These are phyloP conservation scores for Lathyrus tuberosus DNA, from an alignment of 306 rosid genomes.

Conservation along the genomic window DNA sequence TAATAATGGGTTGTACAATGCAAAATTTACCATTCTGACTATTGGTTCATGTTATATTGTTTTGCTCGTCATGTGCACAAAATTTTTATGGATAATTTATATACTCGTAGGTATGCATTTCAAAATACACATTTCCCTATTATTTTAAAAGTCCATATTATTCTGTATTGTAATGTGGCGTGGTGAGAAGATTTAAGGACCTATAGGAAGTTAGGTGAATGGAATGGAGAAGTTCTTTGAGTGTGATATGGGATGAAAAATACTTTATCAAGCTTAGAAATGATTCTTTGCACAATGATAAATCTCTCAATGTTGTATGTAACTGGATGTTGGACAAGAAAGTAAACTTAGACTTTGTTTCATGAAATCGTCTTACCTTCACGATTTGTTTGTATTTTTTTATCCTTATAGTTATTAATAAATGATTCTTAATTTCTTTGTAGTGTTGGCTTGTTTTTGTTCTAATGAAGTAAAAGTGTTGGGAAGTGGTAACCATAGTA, in stretches of 20 bases:
- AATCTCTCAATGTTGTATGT: too few relatives aligned
- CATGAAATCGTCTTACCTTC: neutral
- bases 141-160: neutral
- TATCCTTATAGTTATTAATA: neutral
- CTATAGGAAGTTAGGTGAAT: neutral
- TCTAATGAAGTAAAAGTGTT: neutral
- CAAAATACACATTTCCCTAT: neutral
- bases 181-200: neutral
- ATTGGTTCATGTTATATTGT: neutral
- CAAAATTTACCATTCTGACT: neutral
- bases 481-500: neutral
- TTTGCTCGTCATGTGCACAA: neutral
- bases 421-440: neutral
- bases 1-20: neutral
- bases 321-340: too few relatives aligned
- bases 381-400: neutral
- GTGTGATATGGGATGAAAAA: constrained; percentile 8
- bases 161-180: neutral
- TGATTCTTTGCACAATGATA: too few relatives aligned
- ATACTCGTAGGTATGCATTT: neutral
- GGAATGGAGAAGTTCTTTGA: neutral
- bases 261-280: neutral
- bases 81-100: neutral
- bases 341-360: neutral
- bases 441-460: neutral